Evolutionary conservation across 352 stramenopile genomes (phyloP).

Genomic region (Phytophthora meadii): DNA sequence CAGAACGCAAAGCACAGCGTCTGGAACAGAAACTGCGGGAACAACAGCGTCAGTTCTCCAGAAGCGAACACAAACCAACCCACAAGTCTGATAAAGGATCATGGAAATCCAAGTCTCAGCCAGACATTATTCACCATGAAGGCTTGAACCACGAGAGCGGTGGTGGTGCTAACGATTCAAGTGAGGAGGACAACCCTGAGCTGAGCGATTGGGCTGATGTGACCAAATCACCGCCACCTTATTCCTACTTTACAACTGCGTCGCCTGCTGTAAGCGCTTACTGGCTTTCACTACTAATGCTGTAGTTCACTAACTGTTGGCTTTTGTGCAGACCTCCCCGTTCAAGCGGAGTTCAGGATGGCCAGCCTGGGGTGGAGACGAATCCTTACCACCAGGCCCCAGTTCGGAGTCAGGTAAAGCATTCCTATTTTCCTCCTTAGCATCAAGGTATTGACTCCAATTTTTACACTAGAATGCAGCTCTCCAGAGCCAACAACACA

Average conservation of each 20-base stretch:
- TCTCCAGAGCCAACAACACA: constrained; percentile 11
- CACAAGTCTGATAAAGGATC: background rate
- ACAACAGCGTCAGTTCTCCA: constrained; percentile 36
- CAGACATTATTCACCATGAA: constrained; percentile 28
- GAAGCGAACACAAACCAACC: constrained; percentile 17
- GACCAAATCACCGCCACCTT: constrained; percentile 26
- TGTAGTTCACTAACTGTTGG: background rate
- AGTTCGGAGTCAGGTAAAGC: constrained; percentile 22
- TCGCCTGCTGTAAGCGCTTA: constrained; percentile 20
- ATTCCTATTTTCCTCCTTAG: background rate
- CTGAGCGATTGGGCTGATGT: constrained; percentile 27
- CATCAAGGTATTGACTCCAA: background rate
- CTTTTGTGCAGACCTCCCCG: constrained; percentile 24
- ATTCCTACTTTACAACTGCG: constrained; percentile 20
- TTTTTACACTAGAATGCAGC: constrained; percentile 12
- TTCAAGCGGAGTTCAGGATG: constrained; percentile 35
- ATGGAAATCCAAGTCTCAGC: constrained; percentile 1
- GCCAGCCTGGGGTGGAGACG: constrained; percentile 32
- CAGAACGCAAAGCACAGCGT: constrained; percentile 38
- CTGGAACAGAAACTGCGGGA: constrained; percentile 49
- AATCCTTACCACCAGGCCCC: constrained; percentile 16
- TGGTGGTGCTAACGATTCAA: constrained; percentile 20
- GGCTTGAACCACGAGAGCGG: constrained; percentile 17
- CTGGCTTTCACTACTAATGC: too few species aligned
- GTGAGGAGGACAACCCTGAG: constrained; percentile 23